These are phyloP conservation scores for Dichotomocladium elegans DNA, from an alignment of 371 early-diverging fungal species.

Conservation along the genomic window DNA sequence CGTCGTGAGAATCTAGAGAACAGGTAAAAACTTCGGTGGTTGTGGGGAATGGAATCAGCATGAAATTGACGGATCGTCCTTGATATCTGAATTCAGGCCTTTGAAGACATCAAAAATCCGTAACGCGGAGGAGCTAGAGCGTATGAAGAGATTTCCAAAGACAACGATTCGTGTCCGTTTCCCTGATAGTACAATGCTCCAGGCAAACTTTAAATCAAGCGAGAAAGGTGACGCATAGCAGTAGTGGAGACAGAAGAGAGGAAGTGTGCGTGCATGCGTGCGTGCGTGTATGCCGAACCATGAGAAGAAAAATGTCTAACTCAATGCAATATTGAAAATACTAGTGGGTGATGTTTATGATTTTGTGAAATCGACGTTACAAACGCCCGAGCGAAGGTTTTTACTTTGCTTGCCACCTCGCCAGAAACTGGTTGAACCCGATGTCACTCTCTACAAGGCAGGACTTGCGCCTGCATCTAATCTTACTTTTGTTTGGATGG, in stretches of 20 bases:
- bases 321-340: background rate
- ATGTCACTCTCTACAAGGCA: constrained; percentile 36
- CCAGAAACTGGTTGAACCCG: constrained; percentile 33
- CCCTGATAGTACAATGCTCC: constrained; percentile 38
- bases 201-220: constrained; percentile 38
- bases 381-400: constrained; percentile 41
- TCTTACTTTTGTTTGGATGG: constrained; percentile 45
- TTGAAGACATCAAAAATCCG: constrained; percentile 47
- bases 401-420: constrained; percentile 44
- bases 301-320: background rate
- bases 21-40: constrained; percentile 14
- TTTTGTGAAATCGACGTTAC: constrained; percentile 32
- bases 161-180: constrained; percentile 46
- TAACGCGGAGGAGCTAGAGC: constrained; percentile 37
- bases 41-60: background rate
- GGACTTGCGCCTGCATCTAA: constrained; percentile 46
- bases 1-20: constrained; percentile 40
- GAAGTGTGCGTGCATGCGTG: background rate
- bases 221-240: constrained; percentile 27
- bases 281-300: too few relatives aligned
- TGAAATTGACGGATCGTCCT: too few relatives aligned
- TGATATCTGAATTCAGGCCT: constrained; percentile 21
- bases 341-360: constrained; percentile 40
- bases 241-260: background rate
- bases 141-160: constrained; percentile 41